Conservation (phyloP, 345 rosid species). For the Chamaenerion angustifolium region DNA sequence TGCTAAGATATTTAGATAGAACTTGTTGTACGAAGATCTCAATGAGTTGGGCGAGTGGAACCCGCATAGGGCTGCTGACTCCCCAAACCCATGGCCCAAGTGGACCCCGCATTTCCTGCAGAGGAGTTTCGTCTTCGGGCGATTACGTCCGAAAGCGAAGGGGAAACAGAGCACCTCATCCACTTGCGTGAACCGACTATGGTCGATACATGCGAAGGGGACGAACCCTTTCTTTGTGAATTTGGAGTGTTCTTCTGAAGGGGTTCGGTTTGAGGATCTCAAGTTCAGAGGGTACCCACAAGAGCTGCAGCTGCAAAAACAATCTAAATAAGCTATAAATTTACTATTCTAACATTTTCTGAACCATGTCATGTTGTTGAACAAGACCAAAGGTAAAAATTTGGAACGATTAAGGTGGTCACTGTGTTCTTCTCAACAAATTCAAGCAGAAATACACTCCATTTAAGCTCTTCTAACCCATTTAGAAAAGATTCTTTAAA, state of each 20-base stretch:
- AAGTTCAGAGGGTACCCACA: slow-evolving; percentile 12
- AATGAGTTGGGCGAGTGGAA: slow-evolving; percentile 6
- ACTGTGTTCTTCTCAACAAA: too few relatives aligned
- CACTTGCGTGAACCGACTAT: slow-evolving; percentile 8
- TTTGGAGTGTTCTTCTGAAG: background rate
- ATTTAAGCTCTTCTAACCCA: too few relatives aligned
- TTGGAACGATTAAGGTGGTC: background rate
- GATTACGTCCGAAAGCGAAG: background rate
- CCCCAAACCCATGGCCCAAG: slow-evolving; percentile 2
- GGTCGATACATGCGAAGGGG: slow-evolving; percentile 5
- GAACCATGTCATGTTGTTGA: background rate
- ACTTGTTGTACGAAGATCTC: slow-evolving; percentile 7
- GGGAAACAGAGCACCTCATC: slow-evolving; percentile 9
- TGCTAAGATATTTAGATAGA: slow-evolving; percentile 6
- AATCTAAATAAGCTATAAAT: background rate
- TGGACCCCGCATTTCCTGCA: slow-evolving; percentile 6
- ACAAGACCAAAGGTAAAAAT: background rate
- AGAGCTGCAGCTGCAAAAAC: slow-evolving; percentile 5
- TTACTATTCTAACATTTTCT: background rate
- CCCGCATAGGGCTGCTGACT: slow-evolving; percentile 3
- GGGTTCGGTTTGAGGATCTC: slow-evolving; percentile 3
- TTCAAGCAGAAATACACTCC: too few relatives aligned
- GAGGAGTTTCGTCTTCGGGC: slow-evolving; percentile 6
- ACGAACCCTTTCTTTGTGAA: slow-evolving; percentile 3
- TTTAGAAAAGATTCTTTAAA: too few relatives aligned